Conservation (phyloP, 2,329 filamentous ascomycete genomes). For the Tricladium varicosporioides region DNA sequence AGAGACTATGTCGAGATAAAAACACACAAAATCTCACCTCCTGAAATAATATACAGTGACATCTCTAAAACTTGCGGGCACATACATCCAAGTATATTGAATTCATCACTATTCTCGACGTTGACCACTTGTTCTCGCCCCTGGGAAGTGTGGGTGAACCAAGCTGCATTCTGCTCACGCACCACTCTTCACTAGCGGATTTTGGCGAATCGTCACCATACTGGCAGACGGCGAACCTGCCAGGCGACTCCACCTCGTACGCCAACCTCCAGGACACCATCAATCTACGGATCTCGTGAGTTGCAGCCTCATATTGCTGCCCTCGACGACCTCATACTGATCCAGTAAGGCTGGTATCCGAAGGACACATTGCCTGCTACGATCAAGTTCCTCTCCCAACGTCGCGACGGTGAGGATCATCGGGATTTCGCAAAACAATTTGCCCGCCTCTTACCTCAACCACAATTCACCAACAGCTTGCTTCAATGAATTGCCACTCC, state of each 20-base stretch:
- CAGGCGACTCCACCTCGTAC: background rate
- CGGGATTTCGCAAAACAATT: background rate
- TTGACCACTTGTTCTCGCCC: no score
- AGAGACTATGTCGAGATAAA: no score
- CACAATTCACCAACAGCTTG: background rate
- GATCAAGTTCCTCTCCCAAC: background rate
- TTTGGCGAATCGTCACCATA: background rate
- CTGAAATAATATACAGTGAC: no score
- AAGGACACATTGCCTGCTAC: background rate
- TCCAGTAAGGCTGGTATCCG: background rate
- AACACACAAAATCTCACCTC: no score
- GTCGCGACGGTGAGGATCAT: background rate
- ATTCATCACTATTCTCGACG: no score
- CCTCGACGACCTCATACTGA: constrained; percentile 1
- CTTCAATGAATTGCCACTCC: background rate
- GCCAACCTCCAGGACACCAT: background rate
- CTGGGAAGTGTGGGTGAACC: no score
- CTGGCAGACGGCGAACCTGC: background rate
- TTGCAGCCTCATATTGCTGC: background rate
- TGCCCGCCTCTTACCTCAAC: background rate
- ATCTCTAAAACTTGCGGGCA: no score
- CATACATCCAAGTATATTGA: no score
- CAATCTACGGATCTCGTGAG: background rate
- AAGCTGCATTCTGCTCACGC: no score
- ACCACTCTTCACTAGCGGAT: background rate